phyloP scores from a whole-genome alignment of 2,329 filamentous ascomycete genomes.

The Ascochyta rabiei region DNA sequence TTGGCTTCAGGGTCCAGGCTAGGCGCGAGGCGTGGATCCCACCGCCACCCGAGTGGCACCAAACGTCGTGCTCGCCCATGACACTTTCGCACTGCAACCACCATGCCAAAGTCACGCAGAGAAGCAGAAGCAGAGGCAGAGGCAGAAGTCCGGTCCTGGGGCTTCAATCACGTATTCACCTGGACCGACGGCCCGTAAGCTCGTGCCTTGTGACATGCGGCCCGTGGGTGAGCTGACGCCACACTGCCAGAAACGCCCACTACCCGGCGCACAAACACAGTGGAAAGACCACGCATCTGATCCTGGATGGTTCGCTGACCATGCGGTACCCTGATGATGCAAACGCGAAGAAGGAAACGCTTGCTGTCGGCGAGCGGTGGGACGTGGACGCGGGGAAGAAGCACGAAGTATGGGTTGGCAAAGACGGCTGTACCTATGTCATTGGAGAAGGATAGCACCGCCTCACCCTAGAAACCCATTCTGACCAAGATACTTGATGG shows the following conservation, averaged over 20 bases:
- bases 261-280: slow-evolving; percentile 71
- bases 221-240: slow-evolving; percentile 11
- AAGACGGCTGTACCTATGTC: slow-evolving; percentile 70
- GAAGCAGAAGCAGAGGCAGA: slow-evolving; percentile 65
- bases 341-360: slow-evolving; percentile 62
- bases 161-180: slow-evolving; percentile 71
- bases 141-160: slow-evolving; percentile 69
- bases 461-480: slow-evolving; percentile 49
- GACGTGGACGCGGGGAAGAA: slow-evolving; percentile 68
- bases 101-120: slow-evolving; percentile 50
- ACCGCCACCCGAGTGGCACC: neutral
- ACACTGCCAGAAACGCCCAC: slow-evolving; percentile 63
- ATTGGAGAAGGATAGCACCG: slow-evolving; percentile 58
- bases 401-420: slow-evolving; percentile 74
- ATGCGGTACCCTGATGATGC: slow-evolving; percentile 69
- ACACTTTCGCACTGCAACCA: neutral
- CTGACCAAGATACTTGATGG: slow-evolving; percentile 55
- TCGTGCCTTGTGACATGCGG: neutral
- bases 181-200: slow-evolving; percentile 73
- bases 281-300: slow-evolving; percentile 71
- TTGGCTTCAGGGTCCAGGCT: slow-evolving; percentile 8
- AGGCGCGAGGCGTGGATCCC: slow-evolving; percentile 5
- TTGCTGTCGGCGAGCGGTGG: slow-evolving; percentile 65
- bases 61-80: neutral
- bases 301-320: slow-evolving; percentile 68